Evolutionary conservation across 257 asterid genomes (phyloP).

Genomic region (Solanum verrucosum): DNA sequence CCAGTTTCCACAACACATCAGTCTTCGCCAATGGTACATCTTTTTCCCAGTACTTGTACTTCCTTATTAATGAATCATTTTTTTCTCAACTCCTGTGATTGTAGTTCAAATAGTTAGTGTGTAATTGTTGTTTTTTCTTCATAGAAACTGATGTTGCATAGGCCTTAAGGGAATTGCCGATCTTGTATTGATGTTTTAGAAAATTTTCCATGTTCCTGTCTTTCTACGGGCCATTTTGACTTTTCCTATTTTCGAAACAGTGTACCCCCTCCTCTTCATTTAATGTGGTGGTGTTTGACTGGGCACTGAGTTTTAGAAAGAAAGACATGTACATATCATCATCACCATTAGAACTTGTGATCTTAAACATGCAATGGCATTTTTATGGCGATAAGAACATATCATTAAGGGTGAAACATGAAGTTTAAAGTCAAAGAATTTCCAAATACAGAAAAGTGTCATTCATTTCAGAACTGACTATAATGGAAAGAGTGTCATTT

Average conservation of each 20-base stretch:
- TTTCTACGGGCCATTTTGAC: neutral
- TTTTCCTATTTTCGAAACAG: neutral
- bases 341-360: neutral
- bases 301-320: neutral
- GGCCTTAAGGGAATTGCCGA: neutral
- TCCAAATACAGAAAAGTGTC: neutral
- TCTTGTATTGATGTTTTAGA: neutral
- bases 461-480: neutral
- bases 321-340: neutral
- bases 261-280: neutral
- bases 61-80: neutral
- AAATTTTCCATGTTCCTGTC: neutral
- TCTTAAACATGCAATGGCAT: neutral
- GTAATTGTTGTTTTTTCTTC: neutral
- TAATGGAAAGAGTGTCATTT: neutral
- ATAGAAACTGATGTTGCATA: neutral
- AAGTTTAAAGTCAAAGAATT: neutral
- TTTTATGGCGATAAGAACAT: neutral
- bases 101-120: neutral
- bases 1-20: conserved; percentile 60
- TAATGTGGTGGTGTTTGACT: neutral
- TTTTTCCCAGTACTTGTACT: neutral
- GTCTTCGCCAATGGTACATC: conserved; percentile 82
- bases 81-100: neutral
- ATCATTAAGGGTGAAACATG: neutral